Percentiles rank a stretch among this genome's conserved stretches.
phyloP scores from a whole-genome alignment of 768 basidiomycete genomes.

The Xerocomellus intermedius region DNA sequence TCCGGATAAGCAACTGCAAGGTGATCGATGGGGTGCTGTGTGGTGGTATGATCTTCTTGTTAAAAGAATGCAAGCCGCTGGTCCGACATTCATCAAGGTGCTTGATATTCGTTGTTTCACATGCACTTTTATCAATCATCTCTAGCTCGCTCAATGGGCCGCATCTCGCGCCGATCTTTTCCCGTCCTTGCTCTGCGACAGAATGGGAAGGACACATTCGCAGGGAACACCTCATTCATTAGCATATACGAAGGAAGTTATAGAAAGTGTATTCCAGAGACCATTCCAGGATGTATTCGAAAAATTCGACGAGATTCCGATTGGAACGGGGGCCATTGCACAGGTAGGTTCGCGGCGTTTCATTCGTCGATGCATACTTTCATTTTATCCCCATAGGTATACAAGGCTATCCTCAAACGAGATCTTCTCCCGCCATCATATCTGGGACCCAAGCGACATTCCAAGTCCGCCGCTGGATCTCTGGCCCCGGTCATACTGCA shows the following conservation, averaged over 20 bases:
- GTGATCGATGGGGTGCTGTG: conserved; percentile 88
- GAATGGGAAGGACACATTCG: conserved; percentile 85
- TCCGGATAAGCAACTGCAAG: conserved; percentile 52
- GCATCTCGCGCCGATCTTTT: conserved; percentile 94
- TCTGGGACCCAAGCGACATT: conserved; percentile 66
- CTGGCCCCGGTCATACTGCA: conserved; percentile 49
- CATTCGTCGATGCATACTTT: not conserved
- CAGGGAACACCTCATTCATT: conserved; percentile 80
- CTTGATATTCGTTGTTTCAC: conserved; percentile 12
- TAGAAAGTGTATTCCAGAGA: conserved; percentile 80
- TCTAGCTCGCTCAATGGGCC: conserved; percentile 96
- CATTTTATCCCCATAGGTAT: conserved; percentile 53
- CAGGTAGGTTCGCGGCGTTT: conserved; percentile 45
- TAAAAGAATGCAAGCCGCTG: conserved; percentile 87
- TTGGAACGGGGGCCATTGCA: conserved; percentile 98
- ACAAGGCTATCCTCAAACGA: conserved; percentile 80
- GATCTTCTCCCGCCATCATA: conserved; percentile 86
- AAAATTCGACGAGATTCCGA: conserved; percentile 80
- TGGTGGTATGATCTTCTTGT: conserved; percentile 98
- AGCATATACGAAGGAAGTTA: conserved; percentile 71
- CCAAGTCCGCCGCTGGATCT: conserved; percentile 45
- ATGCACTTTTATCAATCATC: conserved; percentile 7
- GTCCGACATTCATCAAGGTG: conserved; percentile 97
- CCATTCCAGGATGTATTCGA: conserved; percentile 90
- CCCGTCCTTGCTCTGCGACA: conserved; percentile 79